These are phyloP conservation scores for Globisporangium middletonii DNA, from an alignment of 352 stramenopile genomes.

Conservation along the genomic window DNA sequence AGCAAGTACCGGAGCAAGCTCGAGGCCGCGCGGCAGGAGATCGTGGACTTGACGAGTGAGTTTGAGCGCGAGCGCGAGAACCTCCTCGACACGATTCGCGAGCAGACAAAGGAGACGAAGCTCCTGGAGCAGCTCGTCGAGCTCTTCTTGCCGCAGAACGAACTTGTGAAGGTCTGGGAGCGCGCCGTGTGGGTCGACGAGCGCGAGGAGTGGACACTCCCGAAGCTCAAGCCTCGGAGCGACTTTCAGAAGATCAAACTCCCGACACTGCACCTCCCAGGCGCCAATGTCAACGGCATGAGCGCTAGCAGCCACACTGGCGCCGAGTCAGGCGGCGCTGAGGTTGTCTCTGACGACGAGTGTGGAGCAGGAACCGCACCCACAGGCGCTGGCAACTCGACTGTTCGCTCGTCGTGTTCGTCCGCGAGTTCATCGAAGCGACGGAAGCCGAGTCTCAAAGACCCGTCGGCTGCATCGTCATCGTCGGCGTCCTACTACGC, in stretches of 20 bases:
- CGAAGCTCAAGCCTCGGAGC: slow-evolving; percentile 67
- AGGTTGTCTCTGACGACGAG: slow-evolving; percentile 58
- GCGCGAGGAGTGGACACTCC: slow-evolving; percentile 67
- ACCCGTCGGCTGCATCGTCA: background rate
- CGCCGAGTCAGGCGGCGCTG: slow-evolving; percentile 46
- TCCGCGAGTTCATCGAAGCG: slow-evolving; percentile 28
- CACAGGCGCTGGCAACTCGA: slow-evolving; percentile 14
- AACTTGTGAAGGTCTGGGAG: slow-evolving; percentile 87
- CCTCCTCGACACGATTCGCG: slow-evolving; percentile 83
- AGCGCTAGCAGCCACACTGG: background rate
- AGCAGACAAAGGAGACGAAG: slow-evolving; percentile 86
- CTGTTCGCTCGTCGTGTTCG: slow-evolving; percentile 25
- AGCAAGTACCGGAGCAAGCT: slow-evolving; percentile 64
- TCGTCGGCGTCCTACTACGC: no score
- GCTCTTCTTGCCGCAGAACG: slow-evolving; percentile 77
- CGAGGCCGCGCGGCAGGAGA: slow-evolving; percentile 72
- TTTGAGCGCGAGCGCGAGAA: slow-evolving; percentile 84
- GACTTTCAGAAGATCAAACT: slow-evolving; percentile 82
- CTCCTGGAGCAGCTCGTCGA: slow-evolving; percentile 85
- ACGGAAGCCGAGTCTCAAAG: slow-evolving; percentile 14
- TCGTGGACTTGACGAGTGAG: slow-evolving; percentile 78
- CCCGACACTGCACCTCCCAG: slow-evolving; percentile 31
- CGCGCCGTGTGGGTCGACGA: slow-evolving; percentile 81
- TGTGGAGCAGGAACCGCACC: slow-evolving; percentile 3
- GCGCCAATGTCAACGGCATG: slow-evolving; percentile 1